A percentile compares a stretch with the other conserved stretches of the same genome.
Conservation (phyloP, 148 eudicot species). For the Amaranthus hypochondriacus region DNA sequence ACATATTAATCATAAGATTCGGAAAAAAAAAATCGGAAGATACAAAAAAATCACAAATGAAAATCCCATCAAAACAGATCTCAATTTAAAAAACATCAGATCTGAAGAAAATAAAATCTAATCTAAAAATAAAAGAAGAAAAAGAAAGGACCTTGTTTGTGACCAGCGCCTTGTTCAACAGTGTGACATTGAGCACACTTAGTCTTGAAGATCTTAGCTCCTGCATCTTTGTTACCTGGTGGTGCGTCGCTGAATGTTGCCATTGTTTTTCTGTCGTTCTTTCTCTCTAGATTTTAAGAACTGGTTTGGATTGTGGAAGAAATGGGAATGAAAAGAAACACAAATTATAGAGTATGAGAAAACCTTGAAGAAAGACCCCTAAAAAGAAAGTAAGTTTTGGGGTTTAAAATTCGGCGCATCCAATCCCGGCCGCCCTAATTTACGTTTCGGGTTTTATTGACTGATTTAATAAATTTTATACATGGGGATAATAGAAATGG, state of each 20-base stretch:
- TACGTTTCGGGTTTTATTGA: too few relatives aligned
- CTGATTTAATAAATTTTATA: too few relatives aligned
- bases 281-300: not conserved
- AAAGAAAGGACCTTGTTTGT: conserved; percentile 25
- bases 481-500: too few relatives aligned
- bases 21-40: not conserved
- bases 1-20: not conserved
- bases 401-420: not conserved
- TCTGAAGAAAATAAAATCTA: not conserved
- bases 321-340: conserved; percentile 3
- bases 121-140: not conserved
- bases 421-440: not conserved
- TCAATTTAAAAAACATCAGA: not conserved
- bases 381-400: conserved; percentile 12
- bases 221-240: conserved; percentile 22
- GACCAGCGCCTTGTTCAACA: conserved; percentile 30
- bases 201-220: conserved; percentile 34
- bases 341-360: not conserved
- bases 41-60: not conserved
- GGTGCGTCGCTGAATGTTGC: conserved; percentile 34
- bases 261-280: conserved; percentile 12
- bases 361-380: not conserved
- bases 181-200: conserved; percentile 40
- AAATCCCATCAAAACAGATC: not conserved
- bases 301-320: too few relatives aligned